A percentile compares a stretch with the other conserved stretches of the same genome.
Evolutionary conservation across 2,329 filamentous ascomycete species (phyloP).

Genomic region (Leptographium flavum): DNA sequence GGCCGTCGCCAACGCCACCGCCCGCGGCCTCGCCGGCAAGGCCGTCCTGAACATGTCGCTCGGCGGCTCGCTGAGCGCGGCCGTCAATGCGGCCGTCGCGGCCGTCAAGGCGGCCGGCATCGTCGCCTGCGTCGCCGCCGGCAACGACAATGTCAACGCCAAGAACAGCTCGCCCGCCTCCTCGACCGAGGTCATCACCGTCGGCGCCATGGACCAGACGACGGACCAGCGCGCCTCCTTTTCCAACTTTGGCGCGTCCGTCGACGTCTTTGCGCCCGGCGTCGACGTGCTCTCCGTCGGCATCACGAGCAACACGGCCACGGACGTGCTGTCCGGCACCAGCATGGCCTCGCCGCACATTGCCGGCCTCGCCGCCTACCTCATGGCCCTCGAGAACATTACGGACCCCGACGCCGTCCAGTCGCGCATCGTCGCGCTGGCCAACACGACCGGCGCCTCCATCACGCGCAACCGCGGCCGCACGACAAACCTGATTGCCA

Average conservation of each 20-base stretch:
- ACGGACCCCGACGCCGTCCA: slow-evolving; percentile 29
- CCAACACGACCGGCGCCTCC: slow-evolving; percentile 26
- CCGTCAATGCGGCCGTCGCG: slow-evolving; percentile 39
- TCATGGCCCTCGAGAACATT: slow-evolving; percentile 18
- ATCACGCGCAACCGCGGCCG: slow-evolving; percentile 26
- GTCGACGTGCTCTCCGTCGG: slow-evolving; percentile 38
- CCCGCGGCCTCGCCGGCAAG: slow-evolving; percentile 30
- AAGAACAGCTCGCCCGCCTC: slow-evolving; percentile 37
- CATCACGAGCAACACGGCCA: slow-evolving; percentile 32
- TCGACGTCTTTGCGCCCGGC: slow-evolving; percentile 43
- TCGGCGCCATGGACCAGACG: slow-evolving; percentile 41
- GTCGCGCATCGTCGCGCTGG: slow-evolving; percentile 55
- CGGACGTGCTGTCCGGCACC: slow-evolving; percentile 14
- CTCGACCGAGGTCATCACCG: slow-evolving; percentile 40
- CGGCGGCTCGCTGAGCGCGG: slow-evolving; percentile 31
- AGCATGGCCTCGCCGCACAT: slow-evolving; percentile 13
- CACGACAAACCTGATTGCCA: slow-evolving; percentile 40
- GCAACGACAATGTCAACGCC: slow-evolving; percentile 41
- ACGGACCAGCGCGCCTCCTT: slow-evolving; percentile 35
- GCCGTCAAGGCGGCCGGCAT: slow-evolving; percentile 33
- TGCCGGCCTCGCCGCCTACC: slow-evolving; percentile 13
- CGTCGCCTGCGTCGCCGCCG: slow-evolving; percentile 45
- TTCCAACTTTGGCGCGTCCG: slow-evolving; percentile 40
- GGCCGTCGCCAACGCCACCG: slow-evolving; percentile 29
- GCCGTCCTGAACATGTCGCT: slow-evolving; percentile 52